These are phyloP conservation scores for Metschnikowia henanensis DNA, from an alignment of 805 yeast genomes.

Conservation along the genomic window DNA sequence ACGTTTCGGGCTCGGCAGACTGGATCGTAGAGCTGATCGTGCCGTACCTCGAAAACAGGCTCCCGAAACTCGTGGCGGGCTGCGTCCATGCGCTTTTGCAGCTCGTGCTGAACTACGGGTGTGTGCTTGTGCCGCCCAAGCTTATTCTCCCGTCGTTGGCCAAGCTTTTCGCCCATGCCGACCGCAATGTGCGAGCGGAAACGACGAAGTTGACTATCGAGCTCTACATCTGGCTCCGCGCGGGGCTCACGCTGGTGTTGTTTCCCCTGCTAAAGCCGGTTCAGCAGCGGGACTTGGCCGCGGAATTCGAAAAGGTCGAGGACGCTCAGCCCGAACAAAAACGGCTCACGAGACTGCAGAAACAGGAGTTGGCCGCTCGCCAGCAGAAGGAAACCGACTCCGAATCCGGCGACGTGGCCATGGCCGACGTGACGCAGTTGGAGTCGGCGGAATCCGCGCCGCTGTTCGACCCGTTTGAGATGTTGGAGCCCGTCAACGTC, in stretches of 20 bases:
- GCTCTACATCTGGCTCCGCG: slow-evolving; percentile 74
- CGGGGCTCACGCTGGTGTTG: slow-evolving; percentile 53
- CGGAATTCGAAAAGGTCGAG: slow-evolving; percentile 58
- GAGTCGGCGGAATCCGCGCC: slow-evolving; percentile 4
- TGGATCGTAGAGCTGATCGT: slow-evolving; percentile 65
- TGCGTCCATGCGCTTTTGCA: slow-evolving; percentile 55
- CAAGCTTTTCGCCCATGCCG: slow-evolving; percentile 80
- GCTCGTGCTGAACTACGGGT: slow-evolving; percentile 62
- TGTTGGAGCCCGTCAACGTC: slow-evolving; percentile 70
- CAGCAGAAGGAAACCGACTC: slow-evolving; percentile 16
- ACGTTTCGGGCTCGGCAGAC: slow-evolving; percentile 59
- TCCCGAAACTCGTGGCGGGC: slow-evolving; percentile 80
- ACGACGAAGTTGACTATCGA: slow-evolving; percentile 68
- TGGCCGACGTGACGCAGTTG: slow-evolving; percentile 25
- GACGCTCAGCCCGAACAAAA: slow-evolving; percentile 47
- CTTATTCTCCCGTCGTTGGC: slow-evolving; percentile 57
- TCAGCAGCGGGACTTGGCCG: slow-evolving; percentile 81
- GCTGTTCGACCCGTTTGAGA: slow-evolving; percentile 63
- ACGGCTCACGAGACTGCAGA: slow-evolving; percentile 56
- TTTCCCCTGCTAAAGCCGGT: slow-evolving; percentile 82
- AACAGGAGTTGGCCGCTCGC: slow-evolving; percentile 36
- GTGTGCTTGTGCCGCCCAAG: slow-evolving; percentile 57
- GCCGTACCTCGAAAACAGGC: slow-evolving; percentile 58
- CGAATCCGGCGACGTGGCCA: slow-evolving; percentile 24
- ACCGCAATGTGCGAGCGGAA: slow-evolving; percentile 80